Evolutionary conservation across 495 filamentous ascomycete species (phyloP), one percentile per base, ranked within the genome.

Genomic region (Penicillium robsamsonii): DNA sequence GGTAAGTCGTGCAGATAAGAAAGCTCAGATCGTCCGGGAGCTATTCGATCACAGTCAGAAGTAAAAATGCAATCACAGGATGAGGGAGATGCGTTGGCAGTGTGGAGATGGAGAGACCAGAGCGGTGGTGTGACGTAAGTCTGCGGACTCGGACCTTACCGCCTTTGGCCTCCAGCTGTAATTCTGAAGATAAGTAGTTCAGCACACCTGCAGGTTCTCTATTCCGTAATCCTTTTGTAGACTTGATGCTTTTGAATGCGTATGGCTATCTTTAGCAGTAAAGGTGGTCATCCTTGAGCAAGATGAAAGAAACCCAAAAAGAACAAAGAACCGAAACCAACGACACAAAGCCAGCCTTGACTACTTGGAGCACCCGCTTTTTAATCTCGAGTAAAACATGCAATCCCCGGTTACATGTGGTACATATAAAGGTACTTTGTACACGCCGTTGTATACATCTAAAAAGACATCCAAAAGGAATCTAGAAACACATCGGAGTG

Each of bases 91-190:
- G 71, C 46, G 73, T 69, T 75, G 73, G 67, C 73, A 72, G 67
- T 60, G 65, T 61, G 64, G 63, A 69, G 63, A 55, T 52, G 55
- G 45, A 49, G 56, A 60, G 67, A 59, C 59, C 60, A 58, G 33
- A 70, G 65, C 62, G 66, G 66, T 61, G 65, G 61, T 66, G 69
- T 72, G 70, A 73, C 69, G 69, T 75, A 46, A 72, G 59, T 70
- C 65, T 64, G 64, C 70, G 63, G 52, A 58, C 43, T 25, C 41
- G 50, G 33, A 46, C 29, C 56, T 63, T 48, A 46, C 52, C 42
- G 52, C 52, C 52, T 54, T 24, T 18, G 42, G 22, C 37, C 17
- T 49, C 7, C 2, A 29, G 43, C 0, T 48, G 24, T 20, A 24
- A 20, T 17, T 30, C 15, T 29, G 15, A 27, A 25, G 38, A 55